Base-by-base conservation (phyloP, 1,284 basidiomycete genomes). In the Ustanciosporium gigantosporum region DNA sequence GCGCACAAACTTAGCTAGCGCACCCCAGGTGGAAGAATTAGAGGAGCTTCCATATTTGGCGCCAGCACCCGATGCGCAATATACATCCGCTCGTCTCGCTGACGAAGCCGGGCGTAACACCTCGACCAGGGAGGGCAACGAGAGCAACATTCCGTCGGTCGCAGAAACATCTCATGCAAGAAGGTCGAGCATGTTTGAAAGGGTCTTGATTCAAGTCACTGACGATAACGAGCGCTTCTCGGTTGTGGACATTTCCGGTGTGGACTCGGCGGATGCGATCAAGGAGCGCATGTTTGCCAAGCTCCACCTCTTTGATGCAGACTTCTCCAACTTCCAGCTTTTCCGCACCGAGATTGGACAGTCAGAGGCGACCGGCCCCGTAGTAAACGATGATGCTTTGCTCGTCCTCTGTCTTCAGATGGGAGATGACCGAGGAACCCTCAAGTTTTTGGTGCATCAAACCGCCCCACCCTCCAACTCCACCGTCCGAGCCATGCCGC, bases 211-310 rank as follows among this genome's bases (percentile, higher is more conserved):
- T 24, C 73, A 76, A 39, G 75, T 76, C 23, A 77, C 75, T 21
- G 69, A 72, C 25, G 75, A 77, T 66, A 77, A 77, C 41, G 75
- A 77, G 32, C 49, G 73, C 19, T 77, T 77, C 40, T 58, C 73
- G 5, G 75, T 77, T 20, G 74, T 77, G 17, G 74, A 76, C 38
- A 68, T 77, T 17, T 70, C 74, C 3, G 72, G 73, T 20, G 52
- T 74, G 8, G 57, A 66, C 25, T 65, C 68, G 3, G 68, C 74
- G 15, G 68, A 67, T 22, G 66, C 64, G 13, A 77, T 77, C 53
- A 74, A 74, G 46, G 72, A 76, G 37, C 46, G 66, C 16, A 74
- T 77, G 57, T 49, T 76, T 24, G 58, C 55, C 46, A 74, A 74
- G 49, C 57, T 74, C 15, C 67, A 66, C 17, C 46, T 70, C 25